Evolutionary conservation across 192 early-diverging fungal genomes (phyloP).

Genomic region (Coemansia umbellata): DNA sequence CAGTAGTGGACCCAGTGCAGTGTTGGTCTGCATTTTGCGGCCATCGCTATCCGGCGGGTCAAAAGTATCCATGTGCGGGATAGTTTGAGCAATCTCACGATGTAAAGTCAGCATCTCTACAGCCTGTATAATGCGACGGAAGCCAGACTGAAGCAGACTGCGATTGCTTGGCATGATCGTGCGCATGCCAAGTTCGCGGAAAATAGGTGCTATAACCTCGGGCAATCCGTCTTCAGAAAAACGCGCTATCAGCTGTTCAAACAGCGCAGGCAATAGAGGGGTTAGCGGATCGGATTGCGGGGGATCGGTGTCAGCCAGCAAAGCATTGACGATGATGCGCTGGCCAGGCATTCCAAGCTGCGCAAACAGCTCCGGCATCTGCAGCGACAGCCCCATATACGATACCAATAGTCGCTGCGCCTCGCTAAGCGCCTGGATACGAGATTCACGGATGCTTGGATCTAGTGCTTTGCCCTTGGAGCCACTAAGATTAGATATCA

Average conservation of each 20-base stretch:
- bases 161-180: constrained; percentile 14
- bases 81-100: constrained; percentile 15
- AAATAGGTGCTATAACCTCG: constrained; percentile 27
- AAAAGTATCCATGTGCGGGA: constrained; percentile 33
- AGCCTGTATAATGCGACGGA: constrained; percentile 36
- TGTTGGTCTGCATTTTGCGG: constrained; percentile 31
- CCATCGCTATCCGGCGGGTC: constrained; percentile 31
- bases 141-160: constrained; percentile 44
- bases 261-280: constrained; percentile 1
- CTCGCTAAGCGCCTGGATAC: constrained; percentile 57
- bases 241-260: constrained; percentile 16
- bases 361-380: constrained; percentile 87
- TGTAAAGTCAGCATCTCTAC: constrained; percentile 26
- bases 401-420: constrained; percentile 67
- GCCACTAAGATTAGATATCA: constrained; percentile 51
- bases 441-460: constrained; percentile 51
- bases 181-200: constrained; percentile 35
- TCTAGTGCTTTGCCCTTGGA: constrained; percentile 53
- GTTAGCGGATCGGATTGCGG: constrained; percentile 2
- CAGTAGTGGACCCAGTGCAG: constrained; percentile 36
- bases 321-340: constrained; percentile 10
- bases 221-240: constrained; percentile 36
- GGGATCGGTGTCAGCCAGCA: constrained; percentile 8
- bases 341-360: constrained; percentile 46
- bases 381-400: constrained; percentile 79